A percentile compares a stretch with the other conserved stretches of the same genome.
phyloP scores from a whole-genome alignment of 768 basidiomycete genomes.

The Daedaleopsis nitida region DNA sequence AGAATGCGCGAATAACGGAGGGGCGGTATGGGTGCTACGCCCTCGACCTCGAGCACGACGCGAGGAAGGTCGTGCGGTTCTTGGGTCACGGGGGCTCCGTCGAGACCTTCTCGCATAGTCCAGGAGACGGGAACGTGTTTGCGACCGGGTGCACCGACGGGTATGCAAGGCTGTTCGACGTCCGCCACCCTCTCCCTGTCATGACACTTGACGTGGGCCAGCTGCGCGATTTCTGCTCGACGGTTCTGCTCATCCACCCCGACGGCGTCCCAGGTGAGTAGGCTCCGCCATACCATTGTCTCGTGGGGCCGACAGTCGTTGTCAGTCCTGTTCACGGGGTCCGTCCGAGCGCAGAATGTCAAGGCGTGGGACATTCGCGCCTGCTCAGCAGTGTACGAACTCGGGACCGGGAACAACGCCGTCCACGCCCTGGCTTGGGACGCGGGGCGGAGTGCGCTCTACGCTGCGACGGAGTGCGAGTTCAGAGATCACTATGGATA shows the following conservation, averaged over 20 bases:
- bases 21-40: slow-evolving; percentile 15
- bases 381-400: slow-evolving; percentile 38
- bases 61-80: slow-evolving; percentile 32
- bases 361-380: slow-evolving; percentile 46
- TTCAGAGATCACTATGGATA: slow-evolving; percentile 31
- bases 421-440: slow-evolving; percentile 40
- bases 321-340: slow-evolving; percentile 34
- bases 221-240: slow-evolving; percentile 19
- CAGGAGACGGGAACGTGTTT: slow-evolving; percentile 36
- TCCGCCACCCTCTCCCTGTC: slow-evolving; percentile 37
- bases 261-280: slow-evolving; percentile 34
- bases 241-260: slow-evolving; percentile 33
- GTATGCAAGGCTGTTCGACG: slow-evolving; percentile 39
- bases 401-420: slow-evolving; percentile 46
- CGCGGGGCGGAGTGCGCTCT: slow-evolving; percentile 28
- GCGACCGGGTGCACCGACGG: slow-evolving; percentile 39
- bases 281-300: background rate
- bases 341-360: slow-evolving; percentile 33
- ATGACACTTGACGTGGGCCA: slow-evolving; percentile 31
- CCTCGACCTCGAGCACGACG: slow-evolving; percentile 38
- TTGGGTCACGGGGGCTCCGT: slow-evolving; percentile 39
- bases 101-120: slow-evolving; percentile 35
- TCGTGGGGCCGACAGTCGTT: background rate
- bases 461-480: slow-evolving; percentile 38
- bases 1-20: slow-evolving; percentile 1